Evolutionary conservation across 768 basidiomycete species (phyloP).

Genomic region (Mycena olivaceomarginata): DNA sequence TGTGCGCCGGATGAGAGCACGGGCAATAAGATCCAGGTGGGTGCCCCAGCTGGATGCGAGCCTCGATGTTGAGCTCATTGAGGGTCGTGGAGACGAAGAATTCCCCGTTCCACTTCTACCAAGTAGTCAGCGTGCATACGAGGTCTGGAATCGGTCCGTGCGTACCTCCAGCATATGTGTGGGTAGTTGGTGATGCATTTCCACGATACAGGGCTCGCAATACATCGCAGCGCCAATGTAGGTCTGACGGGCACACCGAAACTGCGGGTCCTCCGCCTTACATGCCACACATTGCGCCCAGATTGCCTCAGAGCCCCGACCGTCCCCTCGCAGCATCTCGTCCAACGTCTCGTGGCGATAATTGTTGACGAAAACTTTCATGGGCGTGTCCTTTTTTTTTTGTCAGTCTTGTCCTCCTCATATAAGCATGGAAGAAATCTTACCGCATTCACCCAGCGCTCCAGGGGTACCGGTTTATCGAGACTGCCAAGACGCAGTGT

Average conservation of each 20-base stretch:
- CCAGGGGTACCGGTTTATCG: background rate
- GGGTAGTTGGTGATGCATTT: slow-evolving; percentile 9
- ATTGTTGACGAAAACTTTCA: background rate
- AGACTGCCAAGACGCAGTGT: background rate
- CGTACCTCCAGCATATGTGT: slow-evolving; percentile 33
- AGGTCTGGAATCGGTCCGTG: no score
- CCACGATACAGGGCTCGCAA: slow-evolving; percentile 31
- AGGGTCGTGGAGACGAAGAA: background rate
- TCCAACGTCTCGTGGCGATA: background rate
- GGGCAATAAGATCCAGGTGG: background rate
- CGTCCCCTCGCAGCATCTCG: slow-evolving; percentile 6
- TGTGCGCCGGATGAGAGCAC: background rate
- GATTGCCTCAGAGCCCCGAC: background rate
- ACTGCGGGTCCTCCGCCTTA: background rate
- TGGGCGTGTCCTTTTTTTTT: background rate
- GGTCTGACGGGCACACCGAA: background rate
- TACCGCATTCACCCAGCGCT: slow-evolving; percentile 6
- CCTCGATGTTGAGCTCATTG: background rate
- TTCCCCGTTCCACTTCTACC: background rate
- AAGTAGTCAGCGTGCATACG: background rate
- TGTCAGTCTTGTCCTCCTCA: background rate
- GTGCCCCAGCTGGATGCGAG: slow-evolving; percentile 3
- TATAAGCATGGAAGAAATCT: background rate
- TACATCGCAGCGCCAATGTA: background rate
- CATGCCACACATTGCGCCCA: background rate